These are phyloP conservation scores for Cruciata laevipes DNA, from an alignment of 257 asterid genomes.

Conservation along the genomic window DNA sequence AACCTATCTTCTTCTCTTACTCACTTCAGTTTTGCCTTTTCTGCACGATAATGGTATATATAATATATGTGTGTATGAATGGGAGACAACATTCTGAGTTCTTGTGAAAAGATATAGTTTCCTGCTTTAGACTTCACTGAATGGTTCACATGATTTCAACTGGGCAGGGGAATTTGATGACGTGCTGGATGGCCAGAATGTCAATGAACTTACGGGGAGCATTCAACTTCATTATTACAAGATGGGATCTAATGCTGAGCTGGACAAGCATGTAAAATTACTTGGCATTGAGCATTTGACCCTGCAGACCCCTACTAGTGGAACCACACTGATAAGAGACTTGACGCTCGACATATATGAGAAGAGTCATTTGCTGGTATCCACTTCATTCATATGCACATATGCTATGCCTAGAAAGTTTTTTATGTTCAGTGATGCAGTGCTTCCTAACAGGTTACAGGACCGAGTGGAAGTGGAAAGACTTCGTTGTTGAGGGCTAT, in stretches of 20 bases:
- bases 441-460: constrained; percentile 65
- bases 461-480: constrained; percentile 98
- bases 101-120: background rate
- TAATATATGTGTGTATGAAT: no score
- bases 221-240: constrained; percentile 39
- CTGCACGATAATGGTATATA: background rate
- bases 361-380: constrained; percentile 64
- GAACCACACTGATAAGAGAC: constrained; percentile 59
- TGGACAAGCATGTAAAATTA: constrained; percentile 30
- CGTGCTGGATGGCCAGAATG: constrained; percentile 43
- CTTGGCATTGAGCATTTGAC: constrained; percentile 57
- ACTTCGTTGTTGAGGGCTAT: constrained; percentile 76
- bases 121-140: no score
- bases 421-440: constrained; percentile 15
- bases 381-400: constrained; percentile 8
- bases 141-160: constrained; percentile 4
- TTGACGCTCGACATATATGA: constrained; percentile 63
- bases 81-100: background rate
- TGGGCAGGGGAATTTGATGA: constrained; percentile 90
- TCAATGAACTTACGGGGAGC: constrained; percentile 36
- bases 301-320: constrained; percentile 57
- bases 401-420: constrained; percentile 13
- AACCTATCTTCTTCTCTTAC: constrained; percentile 19
- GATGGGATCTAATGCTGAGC: constrained; percentile 18
- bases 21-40: background rate